Base-by-base conservation (phyloP, 495 filamentous ascomycete genomes). In the Talaromyces wortmannii region DNA sequence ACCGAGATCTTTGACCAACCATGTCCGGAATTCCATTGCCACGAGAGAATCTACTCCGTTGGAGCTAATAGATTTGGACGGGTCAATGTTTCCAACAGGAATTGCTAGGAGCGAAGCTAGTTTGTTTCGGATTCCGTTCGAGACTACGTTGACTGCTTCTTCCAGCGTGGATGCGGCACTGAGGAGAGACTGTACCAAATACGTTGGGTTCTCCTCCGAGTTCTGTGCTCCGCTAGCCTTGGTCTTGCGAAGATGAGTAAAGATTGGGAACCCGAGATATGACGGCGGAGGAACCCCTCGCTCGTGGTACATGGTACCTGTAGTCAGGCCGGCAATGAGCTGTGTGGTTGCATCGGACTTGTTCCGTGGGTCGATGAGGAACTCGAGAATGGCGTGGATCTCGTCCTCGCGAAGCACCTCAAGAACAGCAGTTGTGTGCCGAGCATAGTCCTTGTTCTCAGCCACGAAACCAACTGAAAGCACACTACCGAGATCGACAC, bases 391-490 rank as follows among this genome's bases (percentile, higher is more conserved):
- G 5, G 52, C 42, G 31, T 68, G 67, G 0, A 69, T 57, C n/a
- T 67, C 63, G 6, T 58, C 63, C 12, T 59, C 61, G 12, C 50
- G 59, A 0, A 76, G 45, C 7, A 55, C 52, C 17, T 67, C 52
- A 7, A 53, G 59, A 2, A 63, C 40, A 3, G 36, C 36, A 40
- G 36, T 40, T 10, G 36, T 40, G 18, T 66, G 32, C 50, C 53
- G 45, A 55, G 57, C 47, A 15, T 55, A 47, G 0, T 64, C 51
- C 40, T 55, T 44, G 48, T 68, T 66, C 31, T 69, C 59, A 43
- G 56, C 79, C 59, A 83, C 69, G 72, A 81, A 83, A 15, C 82
- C 82, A 0, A 80, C 77, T 46, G 75, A 79, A 0, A 74, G 74
- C 10, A 85, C 78, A 30, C 77, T 73, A 7, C 77, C 81, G 0